phyloP scores from a whole-genome alignment of 1,139 yeast species.

The Blastobotrys aristatus region DNA sequence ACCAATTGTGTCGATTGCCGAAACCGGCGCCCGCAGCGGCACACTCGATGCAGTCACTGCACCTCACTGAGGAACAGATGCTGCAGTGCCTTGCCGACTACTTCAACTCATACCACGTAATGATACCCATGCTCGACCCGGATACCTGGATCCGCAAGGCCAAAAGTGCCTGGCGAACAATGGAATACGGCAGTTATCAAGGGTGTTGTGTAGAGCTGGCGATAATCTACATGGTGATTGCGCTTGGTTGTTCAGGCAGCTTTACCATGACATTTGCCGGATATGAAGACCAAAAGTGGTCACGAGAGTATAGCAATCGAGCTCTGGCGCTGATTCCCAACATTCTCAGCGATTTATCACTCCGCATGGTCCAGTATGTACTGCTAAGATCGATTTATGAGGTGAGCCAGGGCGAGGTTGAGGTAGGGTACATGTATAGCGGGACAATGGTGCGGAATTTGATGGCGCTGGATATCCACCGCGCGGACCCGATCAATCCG shows the following conservation, averaged over 20 bases:
- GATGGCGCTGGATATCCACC: slow-evolving; percentile 19
- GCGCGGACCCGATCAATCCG: slow-evolving; percentile 16
- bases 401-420: slow-evolving; percentile 18
- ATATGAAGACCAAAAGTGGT: slow-evolving; percentile 20
- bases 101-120: slow-evolving; percentile 19
- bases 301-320: slow-evolving; percentile 18
- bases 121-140: slow-evolving; percentile 23
- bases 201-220: slow-evolving; percentile 20
- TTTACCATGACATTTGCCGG: slow-evolving; percentile 18
- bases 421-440: slow-evolving; percentile 18
- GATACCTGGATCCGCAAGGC: slow-evolving; percentile 23
- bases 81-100: slow-evolving; percentile 21
- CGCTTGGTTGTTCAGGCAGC: slow-evolving; percentile 21
- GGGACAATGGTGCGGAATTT: slow-evolving; percentile 18
- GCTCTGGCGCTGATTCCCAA: slow-evolving; percentile 20
- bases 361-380: slow-evolving; percentile 19
- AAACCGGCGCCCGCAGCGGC: neutral
- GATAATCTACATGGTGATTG: slow-evolving; percentile 22
- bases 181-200: slow-evolving; percentile 18
- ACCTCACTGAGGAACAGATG: slow-evolving; percentile 26
- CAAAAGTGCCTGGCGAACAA: slow-evolving; percentile 22
- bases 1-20: neutral
- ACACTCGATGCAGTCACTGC: neutral
- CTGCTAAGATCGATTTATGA: slow-evolving; percentile 18
- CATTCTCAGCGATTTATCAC: slow-evolving; percentile 15